A percentile compares a stretch with the other conserved stretches of the same genome.
Conservation (phyloP, 257 asterid species). For the Hygrophila difformis region DNA sequence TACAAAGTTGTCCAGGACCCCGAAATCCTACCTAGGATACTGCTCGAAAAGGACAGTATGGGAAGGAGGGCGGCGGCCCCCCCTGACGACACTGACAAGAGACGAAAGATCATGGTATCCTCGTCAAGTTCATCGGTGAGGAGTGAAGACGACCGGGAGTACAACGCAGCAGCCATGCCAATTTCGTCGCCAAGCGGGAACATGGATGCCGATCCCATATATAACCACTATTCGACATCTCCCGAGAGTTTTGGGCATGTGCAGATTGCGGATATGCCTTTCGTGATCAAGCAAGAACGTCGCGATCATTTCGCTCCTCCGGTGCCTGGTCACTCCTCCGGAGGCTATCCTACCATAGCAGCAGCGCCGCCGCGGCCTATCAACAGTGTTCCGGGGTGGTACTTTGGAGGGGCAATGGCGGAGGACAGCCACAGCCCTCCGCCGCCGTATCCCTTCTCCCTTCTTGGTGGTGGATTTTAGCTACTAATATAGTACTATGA, state of each 20-base stretch:
- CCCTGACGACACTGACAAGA: conserved; percentile 29
- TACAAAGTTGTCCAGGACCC: conserved; percentile 54
- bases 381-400: conserved; percentile 4
- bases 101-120: conserved; percentile 15
- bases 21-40: conserved; percentile 32
- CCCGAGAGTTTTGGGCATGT: conserved; percentile 31
- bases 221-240: conserved; percentile 22
- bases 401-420: conserved; percentile 22
- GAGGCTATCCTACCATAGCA: conserved; percentile 12
- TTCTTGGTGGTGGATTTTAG: conserved; percentile 53
- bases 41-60: conserved; percentile 28
- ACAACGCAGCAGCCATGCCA: conserved; percentile 13
- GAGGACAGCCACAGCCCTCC: conserved; percentile 26
- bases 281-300: conserved; percentile 9
- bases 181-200: conserved; percentile 24
- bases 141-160: conserved; percentile 46
- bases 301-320: conserved; percentile 9
- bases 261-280: conserved; percentile 12
- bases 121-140: conserved; percentile 31
- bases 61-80: conserved; percentile 5
- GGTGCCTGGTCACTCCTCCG: conserved; percentile 15
- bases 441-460: conserved; percentile 59
- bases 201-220: too few relatives aligned
- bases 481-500: too few relatives aligned
- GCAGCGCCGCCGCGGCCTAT: conserved; percentile 11